Conservation (phyloP, 371 early-diverging fungal species). For the Rhizopus arrhizus region DNA sequence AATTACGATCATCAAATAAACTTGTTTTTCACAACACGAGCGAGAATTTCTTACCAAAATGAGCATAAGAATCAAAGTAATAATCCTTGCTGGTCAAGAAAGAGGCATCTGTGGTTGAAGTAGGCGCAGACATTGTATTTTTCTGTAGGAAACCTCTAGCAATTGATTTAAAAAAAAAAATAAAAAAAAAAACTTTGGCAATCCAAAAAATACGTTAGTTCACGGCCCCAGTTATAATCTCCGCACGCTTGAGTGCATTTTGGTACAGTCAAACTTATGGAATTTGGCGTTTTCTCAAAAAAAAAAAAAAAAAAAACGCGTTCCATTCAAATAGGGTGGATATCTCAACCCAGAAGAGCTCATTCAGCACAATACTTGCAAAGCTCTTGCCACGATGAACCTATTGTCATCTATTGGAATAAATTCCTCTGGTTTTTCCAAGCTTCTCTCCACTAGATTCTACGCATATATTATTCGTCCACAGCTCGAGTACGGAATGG, state of each 20-base stretch:
- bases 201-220: no score
- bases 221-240: no score
- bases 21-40: conserved; percentile 24
- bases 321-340: background rate
- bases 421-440: background rate
- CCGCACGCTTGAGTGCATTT: no score
- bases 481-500: conserved; percentile 20
- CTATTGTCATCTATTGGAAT: background rate
- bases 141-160: no score
- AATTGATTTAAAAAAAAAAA: no score
- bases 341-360: background rate
- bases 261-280: no score
- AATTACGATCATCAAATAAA: background rate
- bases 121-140: conserved; percentile 4
- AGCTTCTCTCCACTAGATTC: conserved; percentile 5
- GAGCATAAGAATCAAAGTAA: conserved; percentile 97
- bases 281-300: no score
- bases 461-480: conserved; percentile 18
- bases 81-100: conserved; percentile 82
- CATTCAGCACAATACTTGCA: background rate
- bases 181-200: no score
- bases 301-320: background rate
- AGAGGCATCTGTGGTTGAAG: conserved; percentile 29
- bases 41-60: conserved; percentile 69
- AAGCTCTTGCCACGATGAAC: background rate